A percentile compares a stretch with the other conserved stretches of the same genome.
Evolutionary conservation across 805 yeast species (phyloP).

Genomic region (Pichia gijzeniarum): DNA sequence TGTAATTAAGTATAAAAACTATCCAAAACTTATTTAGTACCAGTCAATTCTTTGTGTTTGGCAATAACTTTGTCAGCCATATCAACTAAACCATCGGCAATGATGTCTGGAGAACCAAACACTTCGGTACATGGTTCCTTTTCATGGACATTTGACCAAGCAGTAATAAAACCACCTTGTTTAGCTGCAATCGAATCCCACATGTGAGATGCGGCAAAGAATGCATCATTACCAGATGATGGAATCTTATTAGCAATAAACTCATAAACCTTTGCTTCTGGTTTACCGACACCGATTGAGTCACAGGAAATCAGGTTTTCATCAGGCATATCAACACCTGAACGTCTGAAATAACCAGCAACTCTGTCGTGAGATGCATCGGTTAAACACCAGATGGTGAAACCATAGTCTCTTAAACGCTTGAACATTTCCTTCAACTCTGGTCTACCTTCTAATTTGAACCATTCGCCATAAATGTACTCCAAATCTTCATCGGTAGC

Average conservation of each 20-base stretch:
- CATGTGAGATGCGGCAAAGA: conserved; percentile 31
- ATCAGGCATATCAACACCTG: conserved; percentile 25
- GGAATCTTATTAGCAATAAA: conserved; percentile 24
- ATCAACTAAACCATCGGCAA: conserved; percentile 26
- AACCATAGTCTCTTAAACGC: conserved; percentile 26
- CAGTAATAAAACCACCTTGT: conserved; percentile 27
- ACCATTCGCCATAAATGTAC: conserved; percentile 22
- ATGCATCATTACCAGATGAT: conserved; percentile 25
- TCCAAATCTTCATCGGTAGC: conserved; percentile 26
- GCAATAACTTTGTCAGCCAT: conserved; percentile 28
- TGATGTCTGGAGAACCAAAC: conserved; percentile 27
- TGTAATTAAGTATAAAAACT: no score
- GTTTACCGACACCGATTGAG: conserved; percentile 26
- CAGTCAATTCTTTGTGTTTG: conserved; percentile 11
- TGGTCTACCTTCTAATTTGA: conserved; percentile 23
- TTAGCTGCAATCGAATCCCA: conserved; percentile 31
- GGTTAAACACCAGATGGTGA: conserved; percentile 28
- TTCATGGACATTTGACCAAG: conserved; percentile 29
- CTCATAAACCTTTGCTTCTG: conserved; percentile 25
- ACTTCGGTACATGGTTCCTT: conserved; percentile 26
- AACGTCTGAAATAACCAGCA: conserved; percentile 23
- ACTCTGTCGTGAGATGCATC: conserved; percentile 27
- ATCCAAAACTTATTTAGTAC: not conserved
- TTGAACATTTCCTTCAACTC: conserved; percentile 26
- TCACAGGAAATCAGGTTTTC: conserved; percentile 29